These are phyloP conservation scores for Apiospora kogelbergensis DNA, from an alignment of 2,329 filamentous ascomycete species.

Conservation along the genomic window DNA sequence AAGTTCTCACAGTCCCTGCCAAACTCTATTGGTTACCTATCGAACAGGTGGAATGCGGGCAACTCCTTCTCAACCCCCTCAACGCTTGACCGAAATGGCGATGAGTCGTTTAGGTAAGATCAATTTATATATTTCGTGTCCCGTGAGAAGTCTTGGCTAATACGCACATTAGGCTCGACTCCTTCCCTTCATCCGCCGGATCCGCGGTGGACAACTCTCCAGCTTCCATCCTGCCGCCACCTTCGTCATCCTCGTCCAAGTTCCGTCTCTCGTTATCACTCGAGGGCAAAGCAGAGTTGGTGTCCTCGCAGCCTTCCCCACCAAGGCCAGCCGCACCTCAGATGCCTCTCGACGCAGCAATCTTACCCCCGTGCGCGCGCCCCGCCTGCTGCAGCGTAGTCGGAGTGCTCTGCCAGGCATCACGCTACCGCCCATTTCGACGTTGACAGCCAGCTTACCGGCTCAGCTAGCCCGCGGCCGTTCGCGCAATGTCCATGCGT, in stretches of 20 bases:
- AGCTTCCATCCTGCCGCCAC: conserved; percentile 33
- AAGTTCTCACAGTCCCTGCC: conserved; percentile 41
- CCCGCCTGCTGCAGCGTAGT: conserved; percentile 64
- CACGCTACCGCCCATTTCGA: conserved; percentile 57
- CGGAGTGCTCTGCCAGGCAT: conserved; percentile 64
- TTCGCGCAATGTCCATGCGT: conserved; percentile 83
- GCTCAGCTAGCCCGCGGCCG: conserved; percentile 65
- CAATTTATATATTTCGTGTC: neutral
- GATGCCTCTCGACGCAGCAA: conserved; percentile 45
- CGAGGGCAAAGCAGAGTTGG: conserved; percentile 87
- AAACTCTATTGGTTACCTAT: conserved; percentile 48
- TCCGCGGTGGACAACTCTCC: conserved; percentile 39
- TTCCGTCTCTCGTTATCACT: conserved; percentile 81
- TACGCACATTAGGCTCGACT: conserved; percentile 36
- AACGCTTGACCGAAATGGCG: conserved; percentile 36
- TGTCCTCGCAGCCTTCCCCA: conserved; percentile 68
- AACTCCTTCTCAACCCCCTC: conserved; percentile 52
- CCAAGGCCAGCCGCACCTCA: conserved; percentile 60
- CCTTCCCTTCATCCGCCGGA: conserved; percentile 43
- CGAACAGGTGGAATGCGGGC: conserved; percentile 57
- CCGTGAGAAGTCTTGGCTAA: conserved; percentile 14
- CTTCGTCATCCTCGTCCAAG: conserved; percentile 48
- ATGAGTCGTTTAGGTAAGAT: conserved; percentile 47
- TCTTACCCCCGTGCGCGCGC: conserved; percentile 47
- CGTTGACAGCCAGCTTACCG: conserved; percentile 51